phyloP scores from a whole-genome alignment of 306 rosid genomes.

The Carpinus fangiana region DNA sequence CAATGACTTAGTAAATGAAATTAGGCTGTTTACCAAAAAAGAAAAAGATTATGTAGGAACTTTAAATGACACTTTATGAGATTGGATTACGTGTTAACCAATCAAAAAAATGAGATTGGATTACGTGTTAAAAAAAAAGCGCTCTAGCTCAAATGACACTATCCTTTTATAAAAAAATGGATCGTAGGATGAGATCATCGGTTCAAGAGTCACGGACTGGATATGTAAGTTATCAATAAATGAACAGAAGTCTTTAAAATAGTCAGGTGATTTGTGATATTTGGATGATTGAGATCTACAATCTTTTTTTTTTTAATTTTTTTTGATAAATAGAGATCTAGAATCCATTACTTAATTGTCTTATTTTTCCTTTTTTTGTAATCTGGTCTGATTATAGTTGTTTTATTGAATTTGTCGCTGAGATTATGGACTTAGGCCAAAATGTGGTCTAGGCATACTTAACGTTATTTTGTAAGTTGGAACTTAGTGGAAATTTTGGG shows the following conservation, averaged over 20 bases:
- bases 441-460: neutral
- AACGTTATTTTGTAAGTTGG: neutral
- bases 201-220: neutral
- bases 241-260: slow-evolving; percentile 7
- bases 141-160: too few relatives aligned
- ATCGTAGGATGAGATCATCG: neutral
- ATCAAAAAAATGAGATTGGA: too few relatives aligned
- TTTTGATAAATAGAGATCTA: neutral
- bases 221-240: too few relatives aligned
- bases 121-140: too few relatives aligned
- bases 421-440: neutral
- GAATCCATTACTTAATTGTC: neutral
- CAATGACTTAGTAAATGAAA: too few relatives aligned
- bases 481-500: slow-evolving; percentile 25
- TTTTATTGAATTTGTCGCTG: neutral
- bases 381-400: slow-evolving; percentile 12
- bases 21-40: too few relatives aligned
- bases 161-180: too few relatives aligned
- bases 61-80: too few relatives aligned
- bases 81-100: too few relatives aligned
- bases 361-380: neutral
- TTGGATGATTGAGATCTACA: slow-evolving; percentile 14
- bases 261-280: slow-evolving; percentile 10
- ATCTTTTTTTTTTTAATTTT: neutral
- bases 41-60: too few relatives aligned